phyloP scores from a whole-genome alignment of 164 flowering plant species.

The grape (Vitis vinifera) region ASM3070453v1 NC_081810.1:2886001-2886500 shows the following conservation, averaged over 20 bases:
- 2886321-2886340: constrained; percentile 42
- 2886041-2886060: constrained; percentile 47
- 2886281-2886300: constrained; percentile 76
- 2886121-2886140: constrained; percentile 64
- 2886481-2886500: constrained; percentile 54
- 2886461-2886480: constrained; percentile 75
- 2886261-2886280: constrained; percentile 54
- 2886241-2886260: constrained; percentile 46
- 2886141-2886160: constrained; percentile 79
- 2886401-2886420: constrained; percentile 63
- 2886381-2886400: constrained; percentile 48
- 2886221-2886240: constrained; percentile 49
- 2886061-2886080: constrained; percentile 55
- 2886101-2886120: constrained; percentile 57
- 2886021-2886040: constrained; percentile 20
- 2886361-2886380: constrained; percentile 90
- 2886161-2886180: constrained; percentile 82
- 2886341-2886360: constrained; percentile 82
- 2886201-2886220: constrained; percentile 62
- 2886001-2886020: neutral
- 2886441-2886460: constrained; percentile 86
- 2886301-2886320: constrained; percentile 77
- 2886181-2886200: constrained; percentile 72
- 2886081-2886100: constrained; percentile 68
- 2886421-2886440: constrained; percentile 71